Conservation (phyloP, 2,329 filamentous ascomycete species). For the Penicillium hesseltinei region DNA sequence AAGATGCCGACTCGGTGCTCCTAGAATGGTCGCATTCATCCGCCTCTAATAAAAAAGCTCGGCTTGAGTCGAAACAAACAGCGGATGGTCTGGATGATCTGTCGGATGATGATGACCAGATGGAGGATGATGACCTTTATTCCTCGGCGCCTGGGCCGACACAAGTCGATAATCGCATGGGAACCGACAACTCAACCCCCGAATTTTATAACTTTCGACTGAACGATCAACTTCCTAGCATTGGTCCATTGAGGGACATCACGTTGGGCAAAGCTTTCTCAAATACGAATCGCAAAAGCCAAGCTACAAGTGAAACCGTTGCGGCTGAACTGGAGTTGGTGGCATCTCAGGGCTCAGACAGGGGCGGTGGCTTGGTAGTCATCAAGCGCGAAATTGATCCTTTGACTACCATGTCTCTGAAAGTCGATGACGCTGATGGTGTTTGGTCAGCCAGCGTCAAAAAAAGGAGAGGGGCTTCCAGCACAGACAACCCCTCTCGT, state of each 20-base stretch:
- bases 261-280: constrained; percentile 62
- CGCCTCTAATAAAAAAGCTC: constrained; percentile 58
- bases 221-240: constrained; percentile 72
- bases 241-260: constrained; percentile 76
- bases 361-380: constrained; percentile 68
- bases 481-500: constrained; percentile 56
- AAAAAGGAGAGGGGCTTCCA: constrained; percentile 49
- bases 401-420: constrained; percentile 65
- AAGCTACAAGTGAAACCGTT: constrained; percentile 38
- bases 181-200: constrained; percentile 22
- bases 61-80: constrained; percentile 56
- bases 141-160: constrained; percentile 32
- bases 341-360: constrained; percentile 53
- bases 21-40: constrained; percentile 74
- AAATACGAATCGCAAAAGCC: constrained; percentile 48
- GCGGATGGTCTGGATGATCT: constrained; percentile 51
- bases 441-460: constrained; percentile 72
- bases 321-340: constrained; percentile 50
- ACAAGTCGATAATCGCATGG: constrained; percentile 15
- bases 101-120: constrained; percentile 57
- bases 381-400: constrained; percentile 77
- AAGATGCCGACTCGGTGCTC: constrained; percentile 75
- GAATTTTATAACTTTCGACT: constrained; percentile 70
- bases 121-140: constrained; percentile 58
- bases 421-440: constrained; percentile 69